Evolutionary conservation across 2,329 filamentous ascomycete genomes (phyloP).

Genomic region (Alternaria sp.): DNA sequence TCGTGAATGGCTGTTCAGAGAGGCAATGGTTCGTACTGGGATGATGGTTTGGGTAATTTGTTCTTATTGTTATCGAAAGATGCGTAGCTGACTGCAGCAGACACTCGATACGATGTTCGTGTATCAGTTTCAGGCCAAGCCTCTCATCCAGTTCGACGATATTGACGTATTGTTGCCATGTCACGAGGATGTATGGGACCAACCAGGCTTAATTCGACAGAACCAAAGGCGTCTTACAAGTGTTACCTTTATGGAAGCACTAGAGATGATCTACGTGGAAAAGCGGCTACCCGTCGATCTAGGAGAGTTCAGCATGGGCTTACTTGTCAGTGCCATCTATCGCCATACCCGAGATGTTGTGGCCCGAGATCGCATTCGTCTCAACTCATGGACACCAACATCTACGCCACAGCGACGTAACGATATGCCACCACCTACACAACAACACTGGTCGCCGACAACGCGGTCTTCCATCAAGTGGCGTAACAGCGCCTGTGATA

Average conservation of each 20-base stretch:
- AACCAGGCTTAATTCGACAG: neutral
- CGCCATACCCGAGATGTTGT: conserved; percentile 58
- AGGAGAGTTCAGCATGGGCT: conserved; percentile 58
- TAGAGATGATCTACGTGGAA: conserved; percentile 58
- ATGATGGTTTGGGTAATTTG: conserved; percentile 13
- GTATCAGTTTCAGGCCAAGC: conserved; percentile 15
- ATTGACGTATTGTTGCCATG: conserved; percentile 10
- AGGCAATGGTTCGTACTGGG: conserved; percentile 10
- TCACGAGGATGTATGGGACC: conserved; percentile 18
- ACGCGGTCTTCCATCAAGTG: conserved; percentile 58
- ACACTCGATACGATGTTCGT: conserved; percentile 12
- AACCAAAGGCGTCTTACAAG: neutral
- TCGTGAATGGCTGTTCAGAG: neutral
- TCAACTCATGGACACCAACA: conserved; percentile 48
- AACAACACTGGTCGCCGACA: conserved; percentile 54
- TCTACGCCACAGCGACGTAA: conserved; percentile 22
- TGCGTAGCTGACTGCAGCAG: neutral
- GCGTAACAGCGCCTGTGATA: conserved; percentile 56
- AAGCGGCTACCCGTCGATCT: conserved; percentile 54
- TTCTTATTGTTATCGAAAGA: neutral
- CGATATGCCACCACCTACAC: neutral
- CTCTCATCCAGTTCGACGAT: conserved; percentile 14
- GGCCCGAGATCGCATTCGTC: conserved; percentile 53
- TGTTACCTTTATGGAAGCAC: conserved; percentile 31
- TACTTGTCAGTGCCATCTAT: conserved; percentile 60